A percentile compares a stretch with the other conserved stretches of the same genome.
Evolutionary conservation across 163 green algal genomes (phyloP).

Genomic region (Smithsoniella earleae): DNA sequence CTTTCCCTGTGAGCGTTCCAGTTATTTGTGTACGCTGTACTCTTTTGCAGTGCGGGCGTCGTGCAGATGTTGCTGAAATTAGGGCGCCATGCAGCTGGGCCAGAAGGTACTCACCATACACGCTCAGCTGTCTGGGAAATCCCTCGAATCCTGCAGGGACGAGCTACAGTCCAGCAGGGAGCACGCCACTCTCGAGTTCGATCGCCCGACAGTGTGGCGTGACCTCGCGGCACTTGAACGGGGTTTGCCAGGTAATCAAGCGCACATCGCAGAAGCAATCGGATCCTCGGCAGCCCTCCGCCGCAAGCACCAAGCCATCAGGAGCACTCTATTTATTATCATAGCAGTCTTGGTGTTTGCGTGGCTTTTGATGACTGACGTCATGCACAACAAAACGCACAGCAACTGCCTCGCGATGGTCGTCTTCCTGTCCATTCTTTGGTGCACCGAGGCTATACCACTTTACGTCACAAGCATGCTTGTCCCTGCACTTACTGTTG

Average conservation of each 20-base stretch:
- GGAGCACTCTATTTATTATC: no score
- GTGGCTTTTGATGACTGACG: conserved; percentile 32
- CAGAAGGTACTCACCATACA: not conserved
- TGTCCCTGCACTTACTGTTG: conserved; percentile 44
- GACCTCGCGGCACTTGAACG: conserved; percentile 62
- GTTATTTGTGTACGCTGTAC: no score
- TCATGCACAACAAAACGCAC: conserved; percentile 5
- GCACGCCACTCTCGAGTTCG: conserved; percentile 21
- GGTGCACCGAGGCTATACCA: conserved; percentile 59
- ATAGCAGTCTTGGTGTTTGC: conserved; percentile 33
- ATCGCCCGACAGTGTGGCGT: conserved; percentile 45
- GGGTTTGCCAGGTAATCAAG: no score
- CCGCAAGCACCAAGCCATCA: no score
- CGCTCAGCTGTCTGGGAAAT: not conserved
- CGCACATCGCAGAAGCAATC: no score
- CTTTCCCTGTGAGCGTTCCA: no score
- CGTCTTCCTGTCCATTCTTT: conserved; percentile 51
- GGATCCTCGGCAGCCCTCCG: no score
- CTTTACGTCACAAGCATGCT: conserved; percentile 63
- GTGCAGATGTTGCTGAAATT: no score
- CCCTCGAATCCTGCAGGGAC: no score
- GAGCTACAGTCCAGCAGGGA: conserved; percentile 12
- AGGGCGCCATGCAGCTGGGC: conserved; percentile 4
- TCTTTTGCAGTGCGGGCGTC: no score
- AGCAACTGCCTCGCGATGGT: conserved; percentile 59